phyloP scores from a whole-genome alignment of 140 eudicot species.

The Anethum foeniculum region DNA sequence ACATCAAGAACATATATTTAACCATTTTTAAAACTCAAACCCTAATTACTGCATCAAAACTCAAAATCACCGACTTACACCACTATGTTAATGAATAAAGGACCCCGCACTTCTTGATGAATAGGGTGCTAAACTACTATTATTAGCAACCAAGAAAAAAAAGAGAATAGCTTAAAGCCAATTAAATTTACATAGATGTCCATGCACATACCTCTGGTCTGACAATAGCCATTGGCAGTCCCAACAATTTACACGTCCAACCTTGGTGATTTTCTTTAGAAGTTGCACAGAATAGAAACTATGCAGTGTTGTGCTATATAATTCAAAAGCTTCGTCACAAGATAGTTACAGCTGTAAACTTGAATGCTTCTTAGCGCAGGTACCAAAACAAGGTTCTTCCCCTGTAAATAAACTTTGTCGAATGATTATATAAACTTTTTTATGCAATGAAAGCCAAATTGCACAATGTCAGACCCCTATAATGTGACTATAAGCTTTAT shows the following conservation, averaged over 20 bases:
- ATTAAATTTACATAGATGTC: not conserved
- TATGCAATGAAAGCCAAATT: constrained; percentile 8
- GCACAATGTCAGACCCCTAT: constrained; percentile 8
- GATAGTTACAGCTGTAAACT: constrained; percentile 10
- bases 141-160: not conserved
- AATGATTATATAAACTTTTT: constrained; percentile 4
- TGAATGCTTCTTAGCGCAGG: not conserved
- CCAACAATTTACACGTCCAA: constrained; percentile 26
- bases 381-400: constrained; percentile 9
- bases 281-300: not conserved
- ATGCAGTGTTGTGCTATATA: too few relatives aligned
- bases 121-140: not conserved
- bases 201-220: constrained; percentile 54
- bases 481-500: not conserved
- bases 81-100: not conserved
- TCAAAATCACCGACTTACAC: not conserved
- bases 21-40: not conserved
- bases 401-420: constrained; percentile 1
- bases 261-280: not conserved
- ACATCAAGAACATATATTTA: not conserved
- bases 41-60: not conserved
- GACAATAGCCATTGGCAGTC: constrained; percentile 51
- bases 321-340: constrained; percentile 1
- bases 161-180: not conserved
- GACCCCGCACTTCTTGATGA: not conserved